Evolutionary conservation across 1,284 basidiomycete genomes (phyloP), one percentile per base, ranked within the genome.

Genomic region (Cutaneotrichosporon sp.): DNA sequence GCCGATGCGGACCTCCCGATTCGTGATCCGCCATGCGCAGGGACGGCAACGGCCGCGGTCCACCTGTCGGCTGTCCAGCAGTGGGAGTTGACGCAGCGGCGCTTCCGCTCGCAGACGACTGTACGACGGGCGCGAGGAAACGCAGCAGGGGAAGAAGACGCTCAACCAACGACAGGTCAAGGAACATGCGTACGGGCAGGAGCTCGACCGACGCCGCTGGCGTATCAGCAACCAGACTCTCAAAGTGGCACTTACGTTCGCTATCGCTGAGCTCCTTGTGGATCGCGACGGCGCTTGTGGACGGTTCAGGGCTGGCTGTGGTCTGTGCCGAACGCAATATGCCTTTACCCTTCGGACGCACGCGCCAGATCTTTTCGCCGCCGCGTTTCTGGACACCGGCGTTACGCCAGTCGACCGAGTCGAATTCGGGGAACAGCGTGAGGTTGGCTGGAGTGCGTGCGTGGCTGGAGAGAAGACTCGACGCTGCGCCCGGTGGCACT

Each of bases 141-240:
- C 68, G 58, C 8, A 70, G 59, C 55, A 73, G 51, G 36, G 65
- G 63, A 43, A 68, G 50, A 62, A 78, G 49, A 61, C 76, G 49
- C 69, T 77, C 61, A 76, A 74, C 44, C 72, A 75, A 61, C 66
- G 77, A 80, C n/a, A 88, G 74, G 67, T 92, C 88, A 30, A 87
- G 52, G 65, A 89, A 88, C 13, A 87, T 41, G 64, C 90, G 88
- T 7, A 90, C 62, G 2, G 88, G 84, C 2, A 77, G 75, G 5
- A 86, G 52, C 17, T 75, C 43, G 4, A 68, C 34, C 1, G 39
- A 15, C 1, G 61, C 63, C 5, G 67, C 66, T 66, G 50, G 13
- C 26, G 22, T 17, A 51, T 60, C 51, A 57, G 56, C 20, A 22
- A 5, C 26, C 26, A 10, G 26, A 30, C 26, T 30, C 26, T 30